These are phyloP conservation scores for Lactarius psammicola DNA, from an alignment of 768 basidiomycete genomes.

Conservation along the genomic window DNA sequence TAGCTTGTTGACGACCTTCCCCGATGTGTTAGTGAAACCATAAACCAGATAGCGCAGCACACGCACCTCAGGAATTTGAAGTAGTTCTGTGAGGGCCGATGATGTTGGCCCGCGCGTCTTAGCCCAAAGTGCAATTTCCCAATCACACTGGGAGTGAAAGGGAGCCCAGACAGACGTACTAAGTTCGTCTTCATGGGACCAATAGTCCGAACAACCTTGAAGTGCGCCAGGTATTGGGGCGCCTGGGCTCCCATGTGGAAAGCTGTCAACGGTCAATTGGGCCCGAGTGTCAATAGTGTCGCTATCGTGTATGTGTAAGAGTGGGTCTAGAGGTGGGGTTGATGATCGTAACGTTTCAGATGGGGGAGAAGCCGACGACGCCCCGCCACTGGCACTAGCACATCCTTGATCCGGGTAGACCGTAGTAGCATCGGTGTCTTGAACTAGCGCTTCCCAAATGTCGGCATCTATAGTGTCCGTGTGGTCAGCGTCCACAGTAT, in stretches of 20 bases:
- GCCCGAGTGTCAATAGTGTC: too few relatives aligned
- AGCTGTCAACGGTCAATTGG: background rate
- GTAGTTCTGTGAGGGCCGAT: background rate
- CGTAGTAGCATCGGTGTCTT: too few relatives aligned
- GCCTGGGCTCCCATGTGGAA: background rate
- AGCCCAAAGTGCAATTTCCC: background rate
- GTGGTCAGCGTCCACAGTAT: too few relatives aligned
- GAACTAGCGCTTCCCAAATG: too few relatives aligned
- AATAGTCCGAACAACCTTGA: background rate
- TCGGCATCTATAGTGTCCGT: too few relatives aligned
- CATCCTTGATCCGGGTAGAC: too few relatives aligned
- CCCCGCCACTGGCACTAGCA: too few relatives aligned
- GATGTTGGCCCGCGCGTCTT: background rate
- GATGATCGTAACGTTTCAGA: too few relatives aligned
- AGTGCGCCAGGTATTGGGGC: background rate
- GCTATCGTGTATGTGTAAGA: too few relatives aligned
- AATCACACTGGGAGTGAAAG: background rate
- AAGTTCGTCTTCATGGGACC: background rate
- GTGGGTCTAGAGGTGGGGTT: too few relatives aligned
- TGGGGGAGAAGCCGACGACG: too few relatives aligned
- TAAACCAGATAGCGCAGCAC: background rate
- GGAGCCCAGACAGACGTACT: background rate
- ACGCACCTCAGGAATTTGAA: background rate
- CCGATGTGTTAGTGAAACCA: background rate
- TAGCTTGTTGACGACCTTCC: too few relatives aligned